Evolutionary conservation across 805 yeast species (phyloP), one percentile per base, ranked within the genome.

Genomic region (Saccharomycopsis sp.): DNA sequence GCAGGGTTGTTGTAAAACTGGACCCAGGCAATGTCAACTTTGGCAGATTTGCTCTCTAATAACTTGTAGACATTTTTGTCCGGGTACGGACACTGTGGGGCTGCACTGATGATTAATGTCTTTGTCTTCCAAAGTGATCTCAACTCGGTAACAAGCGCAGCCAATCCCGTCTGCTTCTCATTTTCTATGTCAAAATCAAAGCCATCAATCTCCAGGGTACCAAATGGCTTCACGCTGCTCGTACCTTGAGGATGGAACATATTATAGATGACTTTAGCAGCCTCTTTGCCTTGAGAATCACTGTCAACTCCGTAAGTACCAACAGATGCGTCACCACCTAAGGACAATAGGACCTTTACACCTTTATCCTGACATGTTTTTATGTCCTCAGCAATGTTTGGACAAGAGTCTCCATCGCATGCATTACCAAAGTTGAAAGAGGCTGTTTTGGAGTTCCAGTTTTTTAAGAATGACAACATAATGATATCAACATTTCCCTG

Each of bases 181-280:
- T 82, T 80, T 71, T 92, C 98, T 65, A 89, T 82, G 70, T 92
- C 97, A 62, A 91, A 84, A 70, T 92, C 98, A 68, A 91, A 91
- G 21, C 98, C 98, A 70, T 92, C 97, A 51, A 92, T 77, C 24
- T 85, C 71, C 1, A 96, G 76, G 63, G 82, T 86, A 62, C 85
- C 60, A 52, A 60, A 60, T 18, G 62, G 62, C 44, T 55, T 60
- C 3, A 18, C 41, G 29, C 34, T 34, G 3, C 51, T 16, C 41
- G 89, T 90, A 61, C 83, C 84, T 64, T 34, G 34, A 37, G 61
- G 81, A 61, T 84, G 84, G 65, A 87, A 81, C 53, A 80, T 80
- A 62, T 83, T 73, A 79, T 88, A 85, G 48, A 85, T 68, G 51
- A 83, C 72, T 24, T 72, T 75, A 8, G 87, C 91, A 65, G 81